Base-by-base conservation (phyloP, 2,329 filamentous ascomycete species). In the Fusarium pseudocircinatum region DNA sequence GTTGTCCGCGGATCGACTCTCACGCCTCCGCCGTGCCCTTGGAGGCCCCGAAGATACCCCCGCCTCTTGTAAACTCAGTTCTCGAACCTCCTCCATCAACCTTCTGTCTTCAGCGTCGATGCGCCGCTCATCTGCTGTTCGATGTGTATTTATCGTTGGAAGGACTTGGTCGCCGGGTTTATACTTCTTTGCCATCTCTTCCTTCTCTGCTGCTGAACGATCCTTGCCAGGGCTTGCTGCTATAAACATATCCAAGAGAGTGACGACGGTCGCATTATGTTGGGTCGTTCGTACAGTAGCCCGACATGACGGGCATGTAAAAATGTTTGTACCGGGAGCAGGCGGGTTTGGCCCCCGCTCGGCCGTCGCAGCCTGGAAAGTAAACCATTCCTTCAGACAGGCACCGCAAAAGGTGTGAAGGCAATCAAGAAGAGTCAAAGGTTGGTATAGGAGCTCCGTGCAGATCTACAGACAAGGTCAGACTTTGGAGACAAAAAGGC, bases 371-470 rank as follows among this genome's bases (percentile, higher is more conserved):
- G 91, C 91, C 81, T 97, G 94, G 82, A 91, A 96, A 72, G 87
- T 85, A 81, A 98, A 99, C 96, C 96, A 99, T 85, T 97, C 94
- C 82, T 97, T 97, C 67, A 98, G 83, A 80, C 96, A 99, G 43
- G 94, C 93, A 73, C 95, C 96, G 85, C 96, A 99, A 83, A 97
- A 99, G 50, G 96, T 98, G 84, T 97, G 95, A 49, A 97, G 89
- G 81, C 95, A 97, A 85, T 97, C 94, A 82, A 97, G 93, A 56
- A 97, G 90, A 34, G 95, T 97, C 73, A 97, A 88, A 39, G 95
- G 95, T 82, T 97, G 94, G 84, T 94, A 97, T 72, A 97, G 91
- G 74, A 97, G 89, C 82, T 98, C 96, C 77, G 96, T 97, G 86
- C 96, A 99, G 79, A 99, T 99, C 95, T 98, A 63, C 53, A 59